A percentile compares a stretch with the other conserved stretches of the same genome.
These are phyloP conservation scores for Cairneyella variabilis DNA, from an alignment of 495 filamentous ascomycete species.

Conservation along the genomic window DNA sequence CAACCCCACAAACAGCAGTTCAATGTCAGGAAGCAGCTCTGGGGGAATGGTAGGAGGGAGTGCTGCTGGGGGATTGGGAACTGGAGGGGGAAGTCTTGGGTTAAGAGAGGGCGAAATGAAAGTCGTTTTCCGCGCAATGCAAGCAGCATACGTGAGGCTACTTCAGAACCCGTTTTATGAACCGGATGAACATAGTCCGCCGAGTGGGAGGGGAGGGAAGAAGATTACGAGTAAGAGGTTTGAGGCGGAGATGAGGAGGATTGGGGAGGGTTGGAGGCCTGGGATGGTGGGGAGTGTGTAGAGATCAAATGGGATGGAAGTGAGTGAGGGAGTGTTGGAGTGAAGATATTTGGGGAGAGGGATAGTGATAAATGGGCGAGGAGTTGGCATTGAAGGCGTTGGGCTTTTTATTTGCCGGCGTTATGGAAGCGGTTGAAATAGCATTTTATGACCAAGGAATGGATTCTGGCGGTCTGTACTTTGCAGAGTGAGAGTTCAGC, in stretches of 20 bases:
- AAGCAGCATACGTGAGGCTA: conserved; percentile 83
- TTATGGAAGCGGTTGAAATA: too few relatives aligned
- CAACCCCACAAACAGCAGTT: too few relatives aligned
- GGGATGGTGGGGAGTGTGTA: conserved; percentile 14
- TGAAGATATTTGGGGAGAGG: neutral
- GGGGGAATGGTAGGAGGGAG: conserved; percentile 26
- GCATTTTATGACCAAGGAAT: too few relatives aligned
- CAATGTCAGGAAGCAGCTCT: conserved; percentile 20
- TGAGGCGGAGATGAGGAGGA: conserved; percentile 73
- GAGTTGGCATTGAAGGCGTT: conserved; percentile 30
- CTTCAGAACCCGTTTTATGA: conserved; percentile 94
- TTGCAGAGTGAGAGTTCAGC: too few relatives aligned
- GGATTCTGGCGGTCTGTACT: too few relatives aligned
- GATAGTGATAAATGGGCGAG: conserved; percentile 12
- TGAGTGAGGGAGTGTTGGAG: neutral
- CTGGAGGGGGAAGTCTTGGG: conserved; percentile 34
- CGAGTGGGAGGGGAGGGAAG: conserved; percentile 48
- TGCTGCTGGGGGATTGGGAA: conserved; percentile 24
- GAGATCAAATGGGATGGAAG: neutral
- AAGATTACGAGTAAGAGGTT: conserved; percentile 79
- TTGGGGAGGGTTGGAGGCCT: conserved; percentile 56
- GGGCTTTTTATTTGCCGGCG: neutral
- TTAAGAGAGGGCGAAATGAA: conserved; percentile 81
- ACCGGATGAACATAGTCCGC: conserved; percentile 75
- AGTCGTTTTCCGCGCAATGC: conserved; percentile 80